Base-by-base conservation (phyloP, 345 rosid genomes). In the Dimocarpus longan region DNA sequence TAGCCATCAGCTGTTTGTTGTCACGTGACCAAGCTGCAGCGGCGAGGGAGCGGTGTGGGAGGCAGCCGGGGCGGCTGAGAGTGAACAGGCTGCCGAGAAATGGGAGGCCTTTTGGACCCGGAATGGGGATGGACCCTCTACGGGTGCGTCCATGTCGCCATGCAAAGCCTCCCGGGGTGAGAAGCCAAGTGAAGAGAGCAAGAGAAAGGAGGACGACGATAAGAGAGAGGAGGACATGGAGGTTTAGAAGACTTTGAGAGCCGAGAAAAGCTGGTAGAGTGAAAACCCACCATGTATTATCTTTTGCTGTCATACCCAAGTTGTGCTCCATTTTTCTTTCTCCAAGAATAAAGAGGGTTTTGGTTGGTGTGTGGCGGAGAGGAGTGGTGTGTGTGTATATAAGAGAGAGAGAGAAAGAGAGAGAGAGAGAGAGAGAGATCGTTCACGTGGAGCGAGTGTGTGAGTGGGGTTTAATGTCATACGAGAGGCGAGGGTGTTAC, bases 41-140 rank as follows among this genome's bases (percentile, higher is more conserved):
- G 8, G 97, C 95, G 8, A 93, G 75, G 13, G 87, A 69, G 26
- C 92, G 90, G 82, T 93, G 97, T 40, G 98, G 89, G 44, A 95
- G 80, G 42, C 95, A 93, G 0, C 91, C 80, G 82, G 90, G 85
- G 18, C 91, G 80, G 83, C 91, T 85, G 13, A 95, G 80, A 46
- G 89, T 78, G 52, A 93, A 84, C 65, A 95, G 91, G 80, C 90
- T 88, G 10, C 98, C 98, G n/a, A 95, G 78, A 5, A 95, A 2
- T 1, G 98, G 98, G 39, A 93, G 13, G 54, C 98, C 98, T 0
- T 82, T 84, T 13, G 90, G 95, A 4, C 98, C 98, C 0, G 90
- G 92, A 12, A 95, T 95, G 7, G 74, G 10, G 46, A 86, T 80
- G 1, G 6, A 80, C 44, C 97, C 98, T 4, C 63, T 40, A 1